Conservation (phyloP, 108 stramenopile species). For the Skeletonema costatum region DNA sequence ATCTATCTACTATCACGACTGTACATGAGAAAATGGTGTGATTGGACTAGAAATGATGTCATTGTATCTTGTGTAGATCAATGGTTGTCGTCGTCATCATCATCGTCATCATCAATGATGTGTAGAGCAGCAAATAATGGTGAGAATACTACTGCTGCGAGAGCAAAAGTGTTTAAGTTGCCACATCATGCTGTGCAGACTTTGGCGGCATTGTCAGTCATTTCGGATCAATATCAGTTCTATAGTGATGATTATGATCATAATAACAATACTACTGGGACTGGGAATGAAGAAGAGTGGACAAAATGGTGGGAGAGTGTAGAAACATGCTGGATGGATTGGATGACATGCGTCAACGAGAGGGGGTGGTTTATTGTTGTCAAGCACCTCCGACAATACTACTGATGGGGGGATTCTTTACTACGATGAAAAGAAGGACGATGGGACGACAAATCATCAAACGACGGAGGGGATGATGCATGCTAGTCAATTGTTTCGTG, state of each 20-base stretch:
- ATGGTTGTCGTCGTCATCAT: constrained; percentile 45
- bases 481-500: no score
- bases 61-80: constrained; percentile 7
- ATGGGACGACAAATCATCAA: no score
- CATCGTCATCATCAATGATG: no score
- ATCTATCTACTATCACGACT: constrained; percentile 59
- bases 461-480: no score
- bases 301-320: constrained; percentile 11
- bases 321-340: constrained; percentile 9
- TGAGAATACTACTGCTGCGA: background rate
- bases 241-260: background rate
- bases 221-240: constrained; percentile 39
- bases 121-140: background rate
- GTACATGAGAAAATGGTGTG: constrained; percentile 73
- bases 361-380: no score
- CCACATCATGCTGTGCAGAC: constrained; percentile 4
- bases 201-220: constrained; percentile 32
- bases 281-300: constrained; percentile 10
- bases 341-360: background rate
- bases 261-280: background rate
- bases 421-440: no score
- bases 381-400: no score
- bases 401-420: no score
- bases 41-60: constrained; percentile 56
- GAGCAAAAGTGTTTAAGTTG: background rate